Percentiles rank a stretch among this genome's conserved stretches.
Evolutionary conservation across 2,329 filamentous ascomycete genomes (phyloP).

Genomic region (Sclerotinia glacialis): DNA sequence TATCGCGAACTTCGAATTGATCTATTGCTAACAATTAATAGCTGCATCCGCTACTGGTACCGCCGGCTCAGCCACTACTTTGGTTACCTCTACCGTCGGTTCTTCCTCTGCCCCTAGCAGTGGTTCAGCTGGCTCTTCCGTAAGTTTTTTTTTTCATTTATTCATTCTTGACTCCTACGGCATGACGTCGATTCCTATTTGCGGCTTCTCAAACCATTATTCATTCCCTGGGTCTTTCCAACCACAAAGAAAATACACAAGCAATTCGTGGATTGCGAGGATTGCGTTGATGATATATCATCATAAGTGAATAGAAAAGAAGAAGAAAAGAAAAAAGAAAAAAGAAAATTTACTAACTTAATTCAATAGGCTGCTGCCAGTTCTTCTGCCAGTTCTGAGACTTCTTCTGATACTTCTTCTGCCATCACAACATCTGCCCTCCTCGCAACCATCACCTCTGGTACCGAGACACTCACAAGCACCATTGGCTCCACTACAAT

Average conservation of each 20-base stretch:
- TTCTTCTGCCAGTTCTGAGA: constrained; percentile 24
- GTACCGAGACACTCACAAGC: constrained; percentile 25
- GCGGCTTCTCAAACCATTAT: neutral
- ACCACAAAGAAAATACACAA: neutral
- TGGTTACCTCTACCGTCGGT: constrained; percentile 20
- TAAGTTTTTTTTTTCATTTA: constrained; percentile 11
- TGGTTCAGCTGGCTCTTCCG: constrained; percentile 12
- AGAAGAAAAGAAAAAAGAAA: no score
- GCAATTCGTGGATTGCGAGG: neutral
- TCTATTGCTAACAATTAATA: neutral
- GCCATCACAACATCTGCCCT: constrained; percentile 31
- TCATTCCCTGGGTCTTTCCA: neutral
- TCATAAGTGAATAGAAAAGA: neutral
- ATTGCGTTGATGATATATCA: neutral
- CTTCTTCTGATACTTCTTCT: constrained; percentile 27
- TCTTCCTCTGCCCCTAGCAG: constrained; percentile 4
- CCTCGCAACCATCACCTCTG: constrained; percentile 25
- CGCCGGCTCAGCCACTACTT: constrained; percentile 20
- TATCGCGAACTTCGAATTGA: neutral
- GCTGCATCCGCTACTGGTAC: constrained; percentile 13
- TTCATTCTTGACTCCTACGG: neutral
- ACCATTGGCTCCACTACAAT: constrained; percentile 30
- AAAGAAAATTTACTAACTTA: constrained; percentile 11
- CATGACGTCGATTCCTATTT: constrained; percentile 4
- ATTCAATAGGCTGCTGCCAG: constrained; percentile 14